These are phyloP conservation scores for Xylaria polymorpha DNA, from an alignment of 2,329 filamentous ascomycete species.

Conservation along the genomic window DNA sequence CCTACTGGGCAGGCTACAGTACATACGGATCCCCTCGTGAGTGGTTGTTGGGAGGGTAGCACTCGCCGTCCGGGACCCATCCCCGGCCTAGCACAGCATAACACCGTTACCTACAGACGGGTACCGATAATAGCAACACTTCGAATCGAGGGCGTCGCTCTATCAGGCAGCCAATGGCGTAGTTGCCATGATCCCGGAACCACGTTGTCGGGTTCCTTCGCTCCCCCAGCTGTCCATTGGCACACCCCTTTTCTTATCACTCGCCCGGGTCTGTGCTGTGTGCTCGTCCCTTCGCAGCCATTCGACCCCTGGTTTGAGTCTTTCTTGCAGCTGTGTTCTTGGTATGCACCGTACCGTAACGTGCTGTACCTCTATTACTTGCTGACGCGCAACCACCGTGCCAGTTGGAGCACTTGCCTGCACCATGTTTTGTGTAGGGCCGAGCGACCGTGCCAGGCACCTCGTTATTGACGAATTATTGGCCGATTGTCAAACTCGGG, in stretches of 20 bases:
- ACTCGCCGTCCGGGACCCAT: slow-evolving; percentile 22
- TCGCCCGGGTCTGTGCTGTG: not conserved
- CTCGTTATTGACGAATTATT: not conserved
- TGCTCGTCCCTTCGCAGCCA: not conserved
- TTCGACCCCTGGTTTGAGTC: not conserved
- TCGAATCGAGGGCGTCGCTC: not conserved
- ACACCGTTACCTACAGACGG: slow-evolving; percentile 4
- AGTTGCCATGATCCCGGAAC: slow-evolving; percentile 31
- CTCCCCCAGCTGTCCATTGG: slow-evolving; percentile 25
- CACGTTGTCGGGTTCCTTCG: slow-evolving; percentile 38
- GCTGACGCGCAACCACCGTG: not conserved
- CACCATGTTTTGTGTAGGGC: not conserved
- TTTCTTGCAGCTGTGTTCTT: not conserved
- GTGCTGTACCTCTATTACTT: not conserved
- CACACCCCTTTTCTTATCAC: slow-evolving; percentile 23
- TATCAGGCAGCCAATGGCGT: slow-evolving; percentile 28
- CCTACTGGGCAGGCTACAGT: not conserved
- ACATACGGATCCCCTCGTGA: not conserved
- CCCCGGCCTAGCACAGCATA: slow-evolving; percentile 31
- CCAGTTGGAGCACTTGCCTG: not conserved
- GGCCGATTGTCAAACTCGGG: slow-evolving; percentile 12
- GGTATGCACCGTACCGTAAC: not conserved
- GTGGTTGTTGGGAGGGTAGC: slow-evolving; percentile 5
- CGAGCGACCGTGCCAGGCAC: slow-evolving; percentile 17
- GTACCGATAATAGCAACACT: not conserved